Evolutionary conservation across 495 filamentous ascomycete genomes (phyloP).

Genomic region (Lasiosphaeriaceae sp.): DNA sequence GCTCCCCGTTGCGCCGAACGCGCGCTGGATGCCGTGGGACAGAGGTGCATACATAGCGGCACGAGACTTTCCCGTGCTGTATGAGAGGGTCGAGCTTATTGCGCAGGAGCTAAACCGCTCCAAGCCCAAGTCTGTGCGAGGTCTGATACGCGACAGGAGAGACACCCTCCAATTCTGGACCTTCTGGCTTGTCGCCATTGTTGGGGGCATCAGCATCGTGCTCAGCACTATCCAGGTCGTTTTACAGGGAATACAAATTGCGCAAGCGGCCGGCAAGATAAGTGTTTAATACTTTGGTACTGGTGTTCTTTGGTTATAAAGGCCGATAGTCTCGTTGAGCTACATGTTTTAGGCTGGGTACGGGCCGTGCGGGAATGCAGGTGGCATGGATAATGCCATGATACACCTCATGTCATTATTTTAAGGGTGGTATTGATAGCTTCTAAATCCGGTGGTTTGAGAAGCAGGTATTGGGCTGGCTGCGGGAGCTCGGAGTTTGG

Average conservation of each 20-base stretch:
- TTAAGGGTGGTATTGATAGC: no score
- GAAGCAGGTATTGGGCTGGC: no score
- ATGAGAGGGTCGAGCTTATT: neutral
- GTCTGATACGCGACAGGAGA: constrained; percentile 4
- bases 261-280: constrained; percentile 1
- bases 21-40: neutral
- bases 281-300: neutral
- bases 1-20: neutral
- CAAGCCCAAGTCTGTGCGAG: constrained; percentile 1
- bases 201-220: neutral
- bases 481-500: no score
- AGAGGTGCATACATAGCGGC: constrained; percentile 1
- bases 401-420: no score
- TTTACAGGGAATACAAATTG: constrained; percentile 5
- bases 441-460: no score
- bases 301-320: neutral
- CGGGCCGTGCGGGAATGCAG: no score
- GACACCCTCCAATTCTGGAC: constrained; percentile 6
- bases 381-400: no score
- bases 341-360: neutral
- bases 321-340: neutral
- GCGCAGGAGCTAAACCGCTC: constrained; percentile 6
- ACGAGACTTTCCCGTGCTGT: constrained; percentile 2
- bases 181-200: constrained; percentile 3
- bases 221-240: constrained; percentile 1